Conservation (phyloP, 2,329 filamentous ascomycete species). For the Aspergillus amoenus region DNA sequence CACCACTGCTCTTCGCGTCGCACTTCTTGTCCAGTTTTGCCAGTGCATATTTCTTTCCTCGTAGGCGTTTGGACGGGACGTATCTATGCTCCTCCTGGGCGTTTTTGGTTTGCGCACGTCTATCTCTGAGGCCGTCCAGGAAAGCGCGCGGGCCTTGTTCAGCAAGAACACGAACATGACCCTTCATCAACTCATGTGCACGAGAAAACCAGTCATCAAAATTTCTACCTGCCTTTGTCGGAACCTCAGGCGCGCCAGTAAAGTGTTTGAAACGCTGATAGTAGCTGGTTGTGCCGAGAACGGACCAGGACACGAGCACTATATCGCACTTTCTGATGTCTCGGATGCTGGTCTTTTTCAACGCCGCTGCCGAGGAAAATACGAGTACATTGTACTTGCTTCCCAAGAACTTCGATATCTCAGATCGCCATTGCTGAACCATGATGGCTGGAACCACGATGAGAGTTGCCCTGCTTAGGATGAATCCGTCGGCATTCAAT, state of each 20-base stretch:
- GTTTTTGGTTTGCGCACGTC: constrained; percentile 34
- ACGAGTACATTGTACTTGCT: constrained; percentile 45
- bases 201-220: constrained; percentile 56
- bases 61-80: constrained; percentile 33
- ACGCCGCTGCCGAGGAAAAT: constrained; percentile 40
- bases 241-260: constrained; percentile 47
- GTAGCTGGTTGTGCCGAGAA: constrained; percentile 52
- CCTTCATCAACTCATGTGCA: constrained; percentile 42
- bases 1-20: not conserved
- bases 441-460: constrained; percentile 59
- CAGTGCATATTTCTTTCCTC: constrained; percentile 27
- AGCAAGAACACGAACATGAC: constrained; percentile 41
- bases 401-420: constrained; percentile 54
- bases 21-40: constrained; percentile 10
- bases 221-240: constrained; percentile 44
- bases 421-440: constrained; percentile 57
- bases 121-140: constrained; percentile 27
- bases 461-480: constrained; percentile 57
- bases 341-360: constrained; percentile 45
- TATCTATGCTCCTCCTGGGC: constrained; percentile 39
- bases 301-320: constrained; percentile 53
- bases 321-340: constrained; percentile 53
- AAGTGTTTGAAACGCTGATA: constrained; percentile 51
- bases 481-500: constrained; percentile 22
- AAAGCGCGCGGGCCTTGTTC: constrained; percentile 32